Evolutionary conservation across 2,329 filamentous ascomycete species (phyloP), one percentile per base, ranked within the genome.

Genomic region (Whalleya microplaca): DNA sequence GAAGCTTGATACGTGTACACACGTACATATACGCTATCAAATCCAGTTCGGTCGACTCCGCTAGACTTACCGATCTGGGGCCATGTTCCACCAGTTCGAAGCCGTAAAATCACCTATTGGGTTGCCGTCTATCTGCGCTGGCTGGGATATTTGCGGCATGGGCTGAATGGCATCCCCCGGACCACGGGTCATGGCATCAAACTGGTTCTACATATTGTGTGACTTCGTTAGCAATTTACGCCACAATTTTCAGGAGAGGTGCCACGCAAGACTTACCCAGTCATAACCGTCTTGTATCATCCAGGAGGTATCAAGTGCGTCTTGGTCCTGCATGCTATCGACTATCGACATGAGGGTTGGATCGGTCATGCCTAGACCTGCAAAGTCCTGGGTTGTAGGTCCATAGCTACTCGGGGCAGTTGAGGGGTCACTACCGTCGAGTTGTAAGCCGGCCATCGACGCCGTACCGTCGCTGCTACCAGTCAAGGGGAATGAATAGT

Each of bases 121-220:
- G 43, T 62, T 65, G 20, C 62, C 63, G 43, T 59, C 56, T 41
- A 61, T 9, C 65, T 65, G 68, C 58, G 18, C 45, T 21, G 61
- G 61, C 59, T 59, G 62, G 52, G 51, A 53, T 45, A 60, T 57
- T 48, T 65, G 65, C 44, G 55, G 45, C 14, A 56, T 46, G 21
- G 64, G 53, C 37, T 64, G 53, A 41, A 61, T 50, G 2, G n/a
- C 41, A 21, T 68, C 65, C n/a, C 47, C 55, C 18, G 57, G 58
- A 14, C 59, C 61, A 16, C 58, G 59, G 29, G 67, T 61, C 43
- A 69, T 56, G 44, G 66, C 56, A 32, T 69, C 68, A 41, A 70
- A 68, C 58, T 68, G 63, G 53, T 49, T 62, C 68, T 70, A n/a
- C n/a, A n/a, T n/a, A 45, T 37, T 16, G 32, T 19, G 45, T 52